Evolutionary conservation across 2,329 filamentous ascomycete genomes (phyloP).

Genomic region (Fusarium sp.): DNA sequence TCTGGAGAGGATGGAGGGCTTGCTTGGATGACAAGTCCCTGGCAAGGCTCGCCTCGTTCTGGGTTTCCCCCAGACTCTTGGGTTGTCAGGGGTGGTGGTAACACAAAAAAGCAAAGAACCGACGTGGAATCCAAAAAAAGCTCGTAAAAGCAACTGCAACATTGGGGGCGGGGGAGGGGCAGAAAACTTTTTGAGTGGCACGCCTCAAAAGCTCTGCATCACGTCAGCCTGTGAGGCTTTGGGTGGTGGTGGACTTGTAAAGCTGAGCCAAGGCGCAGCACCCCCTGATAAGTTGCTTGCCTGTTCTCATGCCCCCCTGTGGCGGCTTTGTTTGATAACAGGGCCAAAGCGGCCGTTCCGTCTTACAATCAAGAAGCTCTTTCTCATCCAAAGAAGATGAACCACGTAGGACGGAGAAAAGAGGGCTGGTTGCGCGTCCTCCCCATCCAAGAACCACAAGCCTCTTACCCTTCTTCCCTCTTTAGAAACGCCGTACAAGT

Average conservation of each 20-base stretch:
- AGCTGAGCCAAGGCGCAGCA: neutral
- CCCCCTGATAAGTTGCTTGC: conserved; percentile 3
- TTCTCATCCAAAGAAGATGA: conserved; percentile 10
- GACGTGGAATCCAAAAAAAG: neutral
- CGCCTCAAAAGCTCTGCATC: conserved; percentile 26
- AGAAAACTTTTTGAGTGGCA: conserved; percentile 10
- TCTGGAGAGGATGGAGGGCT: neutral
- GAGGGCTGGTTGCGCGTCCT: conserved; percentile 21
- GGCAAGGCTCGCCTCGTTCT: conserved; percentile 18
- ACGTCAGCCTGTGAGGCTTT: conserved; percentile 30
- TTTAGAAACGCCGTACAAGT: neutral
- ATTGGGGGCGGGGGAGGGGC: neutral
- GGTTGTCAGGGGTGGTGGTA: conserved; percentile 28
- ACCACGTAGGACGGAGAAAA: conserved; percentile 23
- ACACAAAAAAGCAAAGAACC: conserved; percentile 26
- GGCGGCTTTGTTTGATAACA: conserved; percentile 8
- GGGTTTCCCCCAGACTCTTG: conserved; percentile 12
- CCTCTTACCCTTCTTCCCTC: conserved; percentile 17
- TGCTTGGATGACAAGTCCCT: neutral
- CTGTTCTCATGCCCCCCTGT: neutral
- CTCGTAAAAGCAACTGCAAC: conserved; percentile 7
- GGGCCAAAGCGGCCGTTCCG: neutral
- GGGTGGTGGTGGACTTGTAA: neutral
- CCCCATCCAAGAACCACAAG: conserved; percentile 13
- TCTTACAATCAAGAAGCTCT: neutral